A percentile compares a stretch with the other conserved stretches of the same genome.
phyloP scores from a whole-genome alignment of 805 yeast genomes.

The Nakazawaea populi region DNA sequence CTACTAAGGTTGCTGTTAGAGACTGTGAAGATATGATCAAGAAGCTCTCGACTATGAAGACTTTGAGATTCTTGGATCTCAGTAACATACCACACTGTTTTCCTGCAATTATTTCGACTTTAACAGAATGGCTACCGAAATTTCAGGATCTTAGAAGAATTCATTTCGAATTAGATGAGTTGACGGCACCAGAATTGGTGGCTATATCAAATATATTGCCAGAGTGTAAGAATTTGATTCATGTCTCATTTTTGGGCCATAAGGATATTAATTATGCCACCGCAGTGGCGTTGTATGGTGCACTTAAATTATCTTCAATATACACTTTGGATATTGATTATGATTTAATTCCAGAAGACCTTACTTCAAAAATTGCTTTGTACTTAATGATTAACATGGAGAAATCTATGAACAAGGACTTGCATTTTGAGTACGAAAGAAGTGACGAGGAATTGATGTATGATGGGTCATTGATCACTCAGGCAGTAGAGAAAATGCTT shows the following conservation, averaged over 20 bases:
- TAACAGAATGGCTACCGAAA: slow-evolving; percentile 38
- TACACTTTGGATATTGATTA: slow-evolving; percentile 49
- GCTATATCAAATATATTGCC: slow-evolving; percentile 45
- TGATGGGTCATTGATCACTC: slow-evolving; percentile 70
- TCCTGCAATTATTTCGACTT: slow-evolving; percentile 41
- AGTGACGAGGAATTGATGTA: slow-evolving; percentile 57
- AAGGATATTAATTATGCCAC: slow-evolving; percentile 35
- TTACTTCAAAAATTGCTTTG: slow-evolving; percentile 48
- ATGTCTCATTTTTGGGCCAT: slow-evolving; percentile 51
- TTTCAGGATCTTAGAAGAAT: slow-evolving; percentile 41
- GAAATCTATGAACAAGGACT: slow-evolving; percentile 29
- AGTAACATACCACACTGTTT: slow-evolving; percentile 47
- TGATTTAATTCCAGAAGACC: slow-evolving; percentile 44
- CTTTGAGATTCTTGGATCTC: slow-evolving; percentile 45
- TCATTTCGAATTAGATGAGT: slow-evolving; percentile 49
- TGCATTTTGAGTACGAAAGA: slow-evolving; percentile 14
- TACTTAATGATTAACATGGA: slow-evolving; percentile 56
- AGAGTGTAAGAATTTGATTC: slow-evolving; percentile 39
- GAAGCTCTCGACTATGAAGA: slow-evolving; percentile 30
- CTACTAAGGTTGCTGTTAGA: slow-evolving; percentile 35
- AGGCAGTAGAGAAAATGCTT: slow-evolving; percentile 64
- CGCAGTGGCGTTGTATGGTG: slow-evolving; percentile 43
- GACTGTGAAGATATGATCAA: slow-evolving; percentile 34
- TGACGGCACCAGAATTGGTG: slow-evolving; percentile 38
- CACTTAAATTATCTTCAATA: slow-evolving; percentile 42